A percentile compares a stretch with the other conserved stretches of the same genome.
Conservation (phyloP, 129 eudicot genomes). For the Smallanthus sonchifolius region DNA sequence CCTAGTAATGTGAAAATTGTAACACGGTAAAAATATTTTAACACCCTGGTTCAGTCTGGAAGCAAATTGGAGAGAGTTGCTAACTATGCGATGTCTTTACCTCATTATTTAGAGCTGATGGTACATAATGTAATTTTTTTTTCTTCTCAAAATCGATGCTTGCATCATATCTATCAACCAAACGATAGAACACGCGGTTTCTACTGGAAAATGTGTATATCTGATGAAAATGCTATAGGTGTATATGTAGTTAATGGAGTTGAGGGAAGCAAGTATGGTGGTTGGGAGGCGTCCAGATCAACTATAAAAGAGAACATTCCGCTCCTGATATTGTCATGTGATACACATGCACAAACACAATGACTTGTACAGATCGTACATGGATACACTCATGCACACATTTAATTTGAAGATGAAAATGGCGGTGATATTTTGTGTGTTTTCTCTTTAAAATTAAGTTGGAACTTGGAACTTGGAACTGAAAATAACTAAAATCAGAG, state of each 20-base stretch:
- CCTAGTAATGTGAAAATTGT: neutral
- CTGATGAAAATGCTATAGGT: neutral
- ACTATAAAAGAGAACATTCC: neutral
- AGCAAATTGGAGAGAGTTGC: neutral
- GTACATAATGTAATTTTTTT: neutral
- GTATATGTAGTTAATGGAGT: neutral
- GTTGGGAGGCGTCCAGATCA: neutral
- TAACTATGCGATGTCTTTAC: neutral
- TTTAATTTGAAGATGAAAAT: no score
- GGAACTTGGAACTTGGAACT: neutral
- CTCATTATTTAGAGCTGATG: neutral
- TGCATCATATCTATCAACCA: neutral
- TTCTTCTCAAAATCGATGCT: neutral
- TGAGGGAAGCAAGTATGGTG: neutral
- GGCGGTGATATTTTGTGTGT: neutral
- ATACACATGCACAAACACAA: no score
- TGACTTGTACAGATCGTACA: no score
- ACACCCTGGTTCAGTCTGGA: no score
- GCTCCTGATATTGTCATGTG: no score
- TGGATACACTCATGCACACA: no score
- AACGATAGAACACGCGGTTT: neutral
- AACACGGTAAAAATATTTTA: neutral
- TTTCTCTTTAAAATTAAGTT: no score
- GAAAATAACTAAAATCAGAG: neutral
- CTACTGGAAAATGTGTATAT: neutral